Conservation (phyloP, 345 rosid genomes). For the Ceriops tagal region DNA sequence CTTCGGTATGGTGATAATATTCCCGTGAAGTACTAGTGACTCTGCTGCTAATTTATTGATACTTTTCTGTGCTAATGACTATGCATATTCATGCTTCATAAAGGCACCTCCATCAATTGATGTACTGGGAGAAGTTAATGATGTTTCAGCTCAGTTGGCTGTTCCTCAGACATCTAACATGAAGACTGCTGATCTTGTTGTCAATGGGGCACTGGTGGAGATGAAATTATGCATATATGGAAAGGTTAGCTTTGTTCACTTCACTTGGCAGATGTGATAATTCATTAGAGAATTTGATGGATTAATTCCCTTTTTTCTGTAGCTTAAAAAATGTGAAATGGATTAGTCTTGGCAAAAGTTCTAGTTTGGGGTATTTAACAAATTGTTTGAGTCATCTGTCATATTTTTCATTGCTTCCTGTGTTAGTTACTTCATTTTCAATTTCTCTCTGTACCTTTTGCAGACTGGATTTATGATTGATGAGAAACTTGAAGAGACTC, state of each 20-base stretch:
- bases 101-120: conserved; percentile 73
- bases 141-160: conserved; percentile 32
- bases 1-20: conserved; percentile 60
- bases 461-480: conserved; percentile 52
- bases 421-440: not conserved
- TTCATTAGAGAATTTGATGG: not conserved
- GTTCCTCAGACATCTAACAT: conserved; percentile 42
- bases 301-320: not conserved
- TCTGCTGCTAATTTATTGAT: conserved; percentile 12
- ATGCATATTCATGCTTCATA: conserved; percentile 14
- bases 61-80: conserved; percentile 9
- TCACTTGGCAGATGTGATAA: not conserved
- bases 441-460: conserved; percentile 3
- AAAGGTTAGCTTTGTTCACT: conserved; percentile 28
- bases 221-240: conserved; percentile 76
- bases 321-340: not conserved
- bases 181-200: conserved; percentile 72
- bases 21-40: conserved; percentile 9
- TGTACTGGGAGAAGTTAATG: conserved; percentile 55
- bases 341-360: not conserved
- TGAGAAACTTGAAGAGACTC: conserved; percentile 53
- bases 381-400: not conserved
- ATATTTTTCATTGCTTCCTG: conserved; percentile 1
- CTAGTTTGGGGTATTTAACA: not conserved
- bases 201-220: conserved; percentile 76